phyloP scores from a whole-genome alignment of 2,329 filamentous ascomycete genomes.

The Aspergillus brasiliensis region DNA sequence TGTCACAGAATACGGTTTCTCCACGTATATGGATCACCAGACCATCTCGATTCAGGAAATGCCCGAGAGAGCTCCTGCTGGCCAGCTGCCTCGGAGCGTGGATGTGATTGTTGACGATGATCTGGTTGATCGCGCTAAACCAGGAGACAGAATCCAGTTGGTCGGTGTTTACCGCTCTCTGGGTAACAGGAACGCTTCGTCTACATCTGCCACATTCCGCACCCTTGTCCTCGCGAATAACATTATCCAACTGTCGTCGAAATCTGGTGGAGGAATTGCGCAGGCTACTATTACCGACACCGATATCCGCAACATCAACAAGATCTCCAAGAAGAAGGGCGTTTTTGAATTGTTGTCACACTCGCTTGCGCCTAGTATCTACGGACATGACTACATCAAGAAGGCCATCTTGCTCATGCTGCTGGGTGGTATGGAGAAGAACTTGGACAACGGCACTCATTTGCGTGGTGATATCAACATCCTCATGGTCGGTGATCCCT shows the following conservation, averaged over 20 bases:
- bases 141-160: conserved; percentile 91
- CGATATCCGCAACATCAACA: conserved; percentile 98
- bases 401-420: conserved; percentile 96
- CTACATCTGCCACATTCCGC: conserved; percentile 91
- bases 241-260: conserved; percentile 89
- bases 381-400: conserved; percentile 96
- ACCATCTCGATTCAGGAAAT: conserved; percentile 99
- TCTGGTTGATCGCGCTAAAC: conserved; percentile 90
- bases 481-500: conserved; percentile 97
- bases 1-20: conserved; percentile 93
- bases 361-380: conserved; percentile 93
- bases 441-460: conserved; percentile 96
- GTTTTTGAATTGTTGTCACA: conserved; percentile 91
- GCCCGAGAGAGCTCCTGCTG: conserved; percentile 93
- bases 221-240: conserved; percentile 94
- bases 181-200: conserved; percentile 88
- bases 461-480: conserved; percentile 98
- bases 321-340: conserved; percentile 90
- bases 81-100: conserved; percentile 90
- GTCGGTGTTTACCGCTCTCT: conserved; percentile 95
- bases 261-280: conserved; percentile 91
- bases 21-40: conserved; percentile 93
- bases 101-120: conserved; percentile 98
- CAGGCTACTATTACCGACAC: conserved; percentile 92
- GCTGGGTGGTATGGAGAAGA: conserved; percentile 95